Conservation (phyloP, 805 yeast genomes). For the Metschnikowia vanudenii region DNA sequence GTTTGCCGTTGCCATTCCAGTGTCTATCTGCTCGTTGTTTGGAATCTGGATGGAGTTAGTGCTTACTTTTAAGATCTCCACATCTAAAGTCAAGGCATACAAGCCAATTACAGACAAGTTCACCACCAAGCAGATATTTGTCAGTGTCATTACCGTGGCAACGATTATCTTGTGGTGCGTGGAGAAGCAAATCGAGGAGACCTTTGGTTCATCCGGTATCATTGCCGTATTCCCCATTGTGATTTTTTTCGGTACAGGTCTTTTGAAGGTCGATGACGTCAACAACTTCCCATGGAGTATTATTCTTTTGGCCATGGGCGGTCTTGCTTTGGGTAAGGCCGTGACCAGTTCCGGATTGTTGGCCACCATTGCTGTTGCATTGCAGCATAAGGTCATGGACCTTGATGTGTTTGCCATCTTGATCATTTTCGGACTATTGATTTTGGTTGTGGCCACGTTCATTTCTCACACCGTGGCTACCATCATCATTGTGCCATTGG, state of each 20-base stretch:
- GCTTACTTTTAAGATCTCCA: constrained; percentile 56
- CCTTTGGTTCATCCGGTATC: constrained; percentile 96
- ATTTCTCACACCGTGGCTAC: constrained; percentile 48
- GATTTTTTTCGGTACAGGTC: constrained; percentile 90
- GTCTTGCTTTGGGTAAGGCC: constrained; percentile 91
- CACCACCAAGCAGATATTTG: constrained; percentile 71
- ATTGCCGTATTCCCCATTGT: constrained; percentile 86
- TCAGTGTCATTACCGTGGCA: constrained; percentile 58
- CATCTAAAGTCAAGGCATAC: constrained; percentile 56
- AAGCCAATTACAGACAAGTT: constrained; percentile 65
- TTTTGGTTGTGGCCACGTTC: constrained; percentile 43
- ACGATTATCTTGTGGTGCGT: constrained; percentile 92
- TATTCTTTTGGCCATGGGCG: constrained; percentile 96
- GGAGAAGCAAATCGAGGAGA: constrained; percentile 65
- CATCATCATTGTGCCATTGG: constrained; percentile 42
- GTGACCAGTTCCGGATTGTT: constrained; percentile 89
- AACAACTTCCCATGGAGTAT: constrained; percentile 97
- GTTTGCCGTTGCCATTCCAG: constrained; percentile 87
- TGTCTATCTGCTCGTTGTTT: constrained; percentile 59
- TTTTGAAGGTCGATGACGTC: constrained; percentile 84
- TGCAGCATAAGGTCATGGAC: constrained; percentile 64
- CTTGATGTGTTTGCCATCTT: constrained; percentile 72
- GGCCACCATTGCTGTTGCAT: constrained; percentile 67
- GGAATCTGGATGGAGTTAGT: constrained; percentile 72
- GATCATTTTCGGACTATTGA: constrained; percentile 54